Evolutionary conservation across 352 stramenopile species (phyloP).

Genomic region (Pythium myriotylum): DNA sequence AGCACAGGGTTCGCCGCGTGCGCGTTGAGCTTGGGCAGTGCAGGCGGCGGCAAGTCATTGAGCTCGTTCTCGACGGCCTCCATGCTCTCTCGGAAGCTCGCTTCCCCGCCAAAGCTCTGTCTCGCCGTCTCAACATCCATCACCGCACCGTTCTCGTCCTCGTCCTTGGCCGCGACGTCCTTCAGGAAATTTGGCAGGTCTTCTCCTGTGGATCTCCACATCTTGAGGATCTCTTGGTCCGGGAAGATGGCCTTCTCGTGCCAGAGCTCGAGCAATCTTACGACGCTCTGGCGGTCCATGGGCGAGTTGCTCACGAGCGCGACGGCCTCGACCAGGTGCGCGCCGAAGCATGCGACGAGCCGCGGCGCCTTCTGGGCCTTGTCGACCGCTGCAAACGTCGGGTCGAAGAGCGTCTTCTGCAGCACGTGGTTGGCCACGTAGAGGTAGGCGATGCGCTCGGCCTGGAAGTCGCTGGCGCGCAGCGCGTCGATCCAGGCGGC

Average conservation of each 20-base stretch:
- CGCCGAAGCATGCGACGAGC: conserved; percentile 27
- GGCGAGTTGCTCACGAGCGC: conserved; percentile 84
- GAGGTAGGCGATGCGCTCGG: conserved; percentile 78
- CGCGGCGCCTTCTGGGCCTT: conserved; percentile 16
- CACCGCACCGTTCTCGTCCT: not conserved
- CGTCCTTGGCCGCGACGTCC: conserved; percentile 13
- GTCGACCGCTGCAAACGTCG: conserved; percentile 12
- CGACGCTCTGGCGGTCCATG: conserved; percentile 79
- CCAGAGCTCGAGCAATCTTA: conserved; percentile 73
- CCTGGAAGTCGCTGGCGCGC: conserved; percentile 74
- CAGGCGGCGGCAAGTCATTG: conserved; percentile 39
- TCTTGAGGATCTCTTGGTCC: conserved; percentile 57
- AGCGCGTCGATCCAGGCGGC: conserved; percentile 68
- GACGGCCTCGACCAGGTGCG: conserved; percentile 70
- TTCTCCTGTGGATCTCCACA: conserved; percentile 82
- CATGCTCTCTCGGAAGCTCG: not conserved
- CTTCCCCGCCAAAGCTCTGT: not conserved
- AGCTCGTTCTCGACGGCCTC: conserved; percentile 38
- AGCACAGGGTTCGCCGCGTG: conserved; percentile 76
- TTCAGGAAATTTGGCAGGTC: conserved; percentile 61
- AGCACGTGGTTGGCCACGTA: conserved; percentile 88
- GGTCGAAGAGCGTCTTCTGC: conserved; percentile 62
- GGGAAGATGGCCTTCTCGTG: conserved; percentile 70
- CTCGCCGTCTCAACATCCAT: not conserved
- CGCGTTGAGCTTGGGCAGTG: conserved; percentile 74